These are phyloP conservation scores for Aspergillus sclerotioniger DNA, from an alignment of 495 filamentous ascomycete species.

Conservation along the genomic window DNA sequence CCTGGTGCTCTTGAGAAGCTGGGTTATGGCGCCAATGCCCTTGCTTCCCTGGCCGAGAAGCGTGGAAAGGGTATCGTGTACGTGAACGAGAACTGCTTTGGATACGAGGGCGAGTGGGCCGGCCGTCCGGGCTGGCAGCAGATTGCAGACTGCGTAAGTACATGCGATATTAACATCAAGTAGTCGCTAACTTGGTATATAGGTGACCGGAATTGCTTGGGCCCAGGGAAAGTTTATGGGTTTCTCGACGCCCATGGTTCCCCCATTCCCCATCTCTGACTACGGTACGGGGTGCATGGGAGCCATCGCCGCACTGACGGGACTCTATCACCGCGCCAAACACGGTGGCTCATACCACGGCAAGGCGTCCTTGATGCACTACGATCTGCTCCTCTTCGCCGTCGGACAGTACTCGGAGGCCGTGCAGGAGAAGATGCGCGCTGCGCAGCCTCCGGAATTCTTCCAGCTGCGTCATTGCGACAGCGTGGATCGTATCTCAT, in stretches of 20 bases:
- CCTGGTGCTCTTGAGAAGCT: slow-evolving; percentile 64
- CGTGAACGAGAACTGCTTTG: slow-evolving; percentile 73
- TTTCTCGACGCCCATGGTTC: slow-evolving; percentile 65
- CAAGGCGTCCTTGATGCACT: slow-evolving; percentile 62
- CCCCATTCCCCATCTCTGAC: slow-evolving; percentile 79
- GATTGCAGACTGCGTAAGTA: slow-evolving; percentile 54
- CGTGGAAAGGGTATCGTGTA: slow-evolving; percentile 65
- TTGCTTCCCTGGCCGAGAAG: slow-evolving; percentile 49
- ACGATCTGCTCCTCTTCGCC: slow-evolving; percentile 65
- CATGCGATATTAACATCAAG: slow-evolving; percentile 31
- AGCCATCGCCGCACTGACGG: slow-evolving; percentile 60
- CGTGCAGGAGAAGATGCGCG: slow-evolving; percentile 55
- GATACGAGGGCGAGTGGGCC: slow-evolving; percentile 50
- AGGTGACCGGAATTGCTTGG: slow-evolving; percentile 68
- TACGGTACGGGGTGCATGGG: slow-evolving; percentile 73
- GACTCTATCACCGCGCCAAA: slow-evolving; percentile 60
- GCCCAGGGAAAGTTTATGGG: slow-evolving; percentile 74
- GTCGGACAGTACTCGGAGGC: slow-evolving; percentile 58
- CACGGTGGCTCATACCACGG: slow-evolving; percentile 64
- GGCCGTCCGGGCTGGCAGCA: slow-evolving; percentile 56
- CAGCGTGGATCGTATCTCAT: slow-evolving; percentile 70
- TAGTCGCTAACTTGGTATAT: slow-evolving; percentile 30
- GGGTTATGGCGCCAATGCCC: slow-evolving; percentile 56
- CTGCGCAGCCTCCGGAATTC: slow-evolving; percentile 55
- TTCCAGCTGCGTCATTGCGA: slow-evolving; percentile 65